These are phyloP conservation scores for Begonia loranthoides DNA, from an alignment of 306 rosid species.

Conservation along the genomic window DNA sequence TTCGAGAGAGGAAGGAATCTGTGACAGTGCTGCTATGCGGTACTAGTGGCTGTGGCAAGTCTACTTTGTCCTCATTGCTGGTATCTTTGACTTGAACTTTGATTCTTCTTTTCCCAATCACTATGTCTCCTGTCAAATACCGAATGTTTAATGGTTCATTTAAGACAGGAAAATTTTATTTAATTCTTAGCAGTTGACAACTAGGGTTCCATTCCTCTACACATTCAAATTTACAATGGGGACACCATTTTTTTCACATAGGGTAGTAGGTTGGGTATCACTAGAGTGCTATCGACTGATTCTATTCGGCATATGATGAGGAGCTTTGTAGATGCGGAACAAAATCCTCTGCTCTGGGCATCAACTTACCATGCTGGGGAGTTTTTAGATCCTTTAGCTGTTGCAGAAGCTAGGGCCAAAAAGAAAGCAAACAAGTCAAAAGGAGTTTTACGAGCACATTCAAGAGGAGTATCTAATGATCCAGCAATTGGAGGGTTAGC, in stretches of 20 bases:
- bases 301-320: slow-evolving; percentile 99
- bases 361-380: slow-evolving; percentile 99
- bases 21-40: slow-evolving; percentile 84
- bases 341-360: slow-evolving; percentile 91
- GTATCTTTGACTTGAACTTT: slow-evolving; percentile 28
- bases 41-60: slow-evolving; percentile 98
- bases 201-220: too few relatives aligned
- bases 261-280: slow-evolving; percentile 93
- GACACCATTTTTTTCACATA: slow-evolving; percentile 15
- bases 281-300: slow-evolving; percentile 90
- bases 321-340: slow-evolving; percentile 81
- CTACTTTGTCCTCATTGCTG: slow-evolving; percentile 93
- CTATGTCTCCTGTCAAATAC: background rate
- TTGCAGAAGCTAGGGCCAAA: slow-evolving; percentile 72
- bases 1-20: slow-evolving; percentile 89
- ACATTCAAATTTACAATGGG: background rate
- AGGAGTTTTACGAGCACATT: slow-evolving; percentile 33
- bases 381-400: slow-evolving; percentile 83
- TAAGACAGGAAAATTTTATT: background rate
- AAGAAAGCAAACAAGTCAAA: slow-evolving; percentile 62
- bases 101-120: slow-evolving; percentile 4
- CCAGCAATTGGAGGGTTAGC: slow-evolving; percentile 20
- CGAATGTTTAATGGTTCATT: background rate
- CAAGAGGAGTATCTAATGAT: slow-evolving; percentile 37
- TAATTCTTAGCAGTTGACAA: background rate